Percentiles rank a stretch among this genome's conserved stretches.
These are phyloP conservation scores for Xylaria sp. DNA, from an alignment of 2,329 filamentous ascomycete genomes.

Conservation along the genomic window DNA sequence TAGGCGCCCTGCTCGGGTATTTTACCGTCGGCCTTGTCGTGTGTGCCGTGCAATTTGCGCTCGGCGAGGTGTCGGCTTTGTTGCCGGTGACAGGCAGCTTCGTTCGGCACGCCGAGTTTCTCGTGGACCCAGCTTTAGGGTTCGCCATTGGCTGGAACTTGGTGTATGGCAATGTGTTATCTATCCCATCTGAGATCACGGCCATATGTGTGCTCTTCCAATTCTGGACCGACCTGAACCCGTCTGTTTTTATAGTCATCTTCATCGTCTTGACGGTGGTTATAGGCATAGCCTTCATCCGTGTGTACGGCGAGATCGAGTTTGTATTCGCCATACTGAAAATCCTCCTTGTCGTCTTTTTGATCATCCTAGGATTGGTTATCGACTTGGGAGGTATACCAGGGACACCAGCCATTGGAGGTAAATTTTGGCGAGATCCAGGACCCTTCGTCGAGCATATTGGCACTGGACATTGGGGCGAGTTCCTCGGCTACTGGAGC, in stretches of 20 bases:
- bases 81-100: slow-evolving; percentile 72
- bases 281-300: slow-evolving; percentile 67
- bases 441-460: slow-evolving; percentile 75
- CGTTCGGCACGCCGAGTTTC: slow-evolving; percentile 68
- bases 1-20: slow-evolving; percentile 62
- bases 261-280: slow-evolving; percentile 64
- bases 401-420: slow-evolving; percentile 68
- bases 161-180: slow-evolving; percentile 65
- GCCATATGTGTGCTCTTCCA: slow-evolving; percentile 71
- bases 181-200: slow-evolving; percentile 69
- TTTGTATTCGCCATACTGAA: slow-evolving; percentile 65
- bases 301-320: slow-evolving; percentile 69
- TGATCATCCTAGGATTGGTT: slow-evolving; percentile 70
- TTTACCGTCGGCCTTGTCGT: slow-evolving; percentile 66
- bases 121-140: slow-evolving; percentile 69
- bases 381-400: slow-evolving; percentile 71
- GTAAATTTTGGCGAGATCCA: slow-evolving; percentile 75
- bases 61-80: slow-evolving; percentile 69
- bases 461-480: slow-evolving; percentile 64
- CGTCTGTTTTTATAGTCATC: slow-evolving; percentile 61
- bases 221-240: slow-evolving; percentile 70
- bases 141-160: slow-evolving; percentile 66
- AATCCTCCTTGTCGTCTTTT: slow-evolving; percentile 68
- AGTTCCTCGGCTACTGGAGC: slow-evolving; percentile 70
- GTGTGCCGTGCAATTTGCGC: slow-evolving; percentile 66